Evolutionary conservation across 164 flowering plant species (phyloP).

Genomic region (Stephania cephalantha): DNA sequence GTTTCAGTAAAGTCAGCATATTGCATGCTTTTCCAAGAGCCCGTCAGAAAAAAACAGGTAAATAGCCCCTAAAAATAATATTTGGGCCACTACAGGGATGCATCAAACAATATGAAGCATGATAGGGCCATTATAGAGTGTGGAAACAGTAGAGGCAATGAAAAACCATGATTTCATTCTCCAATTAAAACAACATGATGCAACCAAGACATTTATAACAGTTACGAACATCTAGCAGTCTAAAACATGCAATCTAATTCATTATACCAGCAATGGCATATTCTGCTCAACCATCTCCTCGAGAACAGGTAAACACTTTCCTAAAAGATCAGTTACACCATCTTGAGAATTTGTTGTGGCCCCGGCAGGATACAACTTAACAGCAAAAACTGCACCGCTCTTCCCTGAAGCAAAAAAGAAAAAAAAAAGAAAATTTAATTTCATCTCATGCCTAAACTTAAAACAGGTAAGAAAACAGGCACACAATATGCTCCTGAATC

Average conservation of each 20-base stretch:
- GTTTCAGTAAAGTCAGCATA: not conserved
- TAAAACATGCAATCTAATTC: not conserved
- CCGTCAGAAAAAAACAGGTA: not conserved
- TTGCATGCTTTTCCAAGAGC: not conserved
- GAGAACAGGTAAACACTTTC: conserved; percentile 82
- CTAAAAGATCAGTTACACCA: conserved; percentile 93
- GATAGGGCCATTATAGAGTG: not conserved
- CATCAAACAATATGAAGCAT: not conserved
- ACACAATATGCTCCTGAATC: not conserved
- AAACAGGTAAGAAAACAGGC: not conserved
- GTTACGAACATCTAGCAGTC: not conserved
- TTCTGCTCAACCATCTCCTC: conserved; percentile 88
- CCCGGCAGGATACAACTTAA: conserved; percentile 96
- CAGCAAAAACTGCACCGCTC: conserved; percentile 86
- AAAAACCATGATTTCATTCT: not conserved
- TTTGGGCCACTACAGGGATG: not conserved
- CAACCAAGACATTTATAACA: not conserved
- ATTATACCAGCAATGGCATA: conserved; percentile 80
- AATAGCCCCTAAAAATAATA: not conserved
- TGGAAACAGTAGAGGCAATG: not conserved
- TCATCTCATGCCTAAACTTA: not conserved
- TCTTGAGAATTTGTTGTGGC: conserved; percentile 99
- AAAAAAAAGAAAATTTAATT: not conserved
- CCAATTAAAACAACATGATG: not conserved
- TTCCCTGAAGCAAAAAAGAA: conserved; percentile 36